Conservation (phyloP, 164 flowering plant genomes). For the Berberis thunbergii region DNA sequence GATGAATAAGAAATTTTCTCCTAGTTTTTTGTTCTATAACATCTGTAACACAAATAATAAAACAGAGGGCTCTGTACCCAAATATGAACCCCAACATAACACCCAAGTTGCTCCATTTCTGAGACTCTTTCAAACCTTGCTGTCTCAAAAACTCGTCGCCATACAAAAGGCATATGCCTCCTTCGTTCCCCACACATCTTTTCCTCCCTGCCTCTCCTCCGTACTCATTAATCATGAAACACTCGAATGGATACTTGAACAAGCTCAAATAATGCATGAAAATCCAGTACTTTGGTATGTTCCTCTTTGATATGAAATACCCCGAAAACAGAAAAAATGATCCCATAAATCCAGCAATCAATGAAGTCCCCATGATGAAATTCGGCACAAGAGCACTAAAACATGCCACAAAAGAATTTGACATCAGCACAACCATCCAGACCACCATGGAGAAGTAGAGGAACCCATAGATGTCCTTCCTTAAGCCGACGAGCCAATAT, state of each 20-base stretch:
- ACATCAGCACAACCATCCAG: slow-evolving; percentile 73
- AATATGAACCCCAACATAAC: slow-evolving; percentile 65
- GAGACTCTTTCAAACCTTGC: slow-evolving; percentile 48
- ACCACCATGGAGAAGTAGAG: slow-evolving; percentile 69
- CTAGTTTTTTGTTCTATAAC: slow-evolving; percentile 28
- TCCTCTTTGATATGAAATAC: slow-evolving; percentile 59
- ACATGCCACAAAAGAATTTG: slow-evolving; percentile 83
- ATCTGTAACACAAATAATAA: slow-evolving; percentile 41
- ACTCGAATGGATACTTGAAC: slow-evolving; percentile 93
- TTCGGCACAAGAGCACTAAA: slow-evolving; percentile 89
- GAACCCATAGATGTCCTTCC: slow-evolving; percentile 45
- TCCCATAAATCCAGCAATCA: slow-evolving; percentile 82
- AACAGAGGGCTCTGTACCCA: slow-evolving; percentile 65
- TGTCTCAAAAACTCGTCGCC: slow-evolving; percentile 55
- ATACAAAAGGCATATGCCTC: slow-evolving; percentile 37
- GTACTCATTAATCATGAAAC: slow-evolving; percentile 80
- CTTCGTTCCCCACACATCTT: slow-evolving; percentile 34
- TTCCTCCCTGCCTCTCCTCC: slow-evolving; percentile 51
- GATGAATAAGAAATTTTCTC: slow-evolving; percentile 2
- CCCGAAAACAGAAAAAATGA: slow-evolving; percentile 90
- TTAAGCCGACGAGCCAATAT: slow-evolving; percentile 78
- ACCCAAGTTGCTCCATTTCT: slow-evolving; percentile 74
- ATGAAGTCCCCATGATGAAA: slow-evolving; percentile 83
- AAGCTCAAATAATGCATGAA: slow-evolving; percentile 90
- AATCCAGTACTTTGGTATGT: slow-evolving; percentile 78